Evolutionary conservation across 129 eudicot species (phyloP).

Genomic region (Erigeron canadensis): DNA sequence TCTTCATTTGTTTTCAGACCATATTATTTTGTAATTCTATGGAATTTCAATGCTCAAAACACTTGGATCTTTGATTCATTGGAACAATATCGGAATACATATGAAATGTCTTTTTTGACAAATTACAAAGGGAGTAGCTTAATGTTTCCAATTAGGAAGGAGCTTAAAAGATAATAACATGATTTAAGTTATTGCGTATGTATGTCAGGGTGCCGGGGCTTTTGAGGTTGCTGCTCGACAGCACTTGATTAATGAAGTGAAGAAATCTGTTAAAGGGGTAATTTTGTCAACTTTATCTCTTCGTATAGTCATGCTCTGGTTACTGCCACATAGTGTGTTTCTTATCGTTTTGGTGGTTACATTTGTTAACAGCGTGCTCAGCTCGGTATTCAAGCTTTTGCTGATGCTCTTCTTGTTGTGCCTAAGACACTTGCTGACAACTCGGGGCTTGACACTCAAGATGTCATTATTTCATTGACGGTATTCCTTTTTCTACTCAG

Average conservation of each 20-base stretch:
- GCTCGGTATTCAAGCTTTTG: slow-evolving; percentile 89
- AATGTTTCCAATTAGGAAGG: background rate
- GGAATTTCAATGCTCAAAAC: background rate
- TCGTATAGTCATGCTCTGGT: background rate
- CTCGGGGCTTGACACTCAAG: slow-evolving; percentile 94
- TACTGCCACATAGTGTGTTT: background rate
- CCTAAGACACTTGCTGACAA: slow-evolving; percentile 94
- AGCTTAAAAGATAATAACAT: background rate
- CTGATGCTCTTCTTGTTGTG: slow-evolving; percentile 84
- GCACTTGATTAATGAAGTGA: slow-evolving; percentile 71
- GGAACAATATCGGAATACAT: background rate
- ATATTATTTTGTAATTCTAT: background rate
- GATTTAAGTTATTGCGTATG: background rate
- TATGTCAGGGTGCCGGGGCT: slow-evolving; percentile 85
- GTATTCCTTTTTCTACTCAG: slow-evolving; percentile 28
- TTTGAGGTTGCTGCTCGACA: slow-evolving; percentile 96
- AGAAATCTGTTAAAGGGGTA: slow-evolving; percentile 90
- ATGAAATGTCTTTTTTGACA: background rate
- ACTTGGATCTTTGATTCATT: background rate
- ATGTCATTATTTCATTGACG: slow-evolving; percentile 73
- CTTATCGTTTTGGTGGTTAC: slow-evolving; percentile 10
- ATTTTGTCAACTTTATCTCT: background rate
- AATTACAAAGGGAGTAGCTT: background rate
- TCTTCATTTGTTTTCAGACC: background rate
- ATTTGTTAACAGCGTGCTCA: slow-evolving; percentile 66